Conservation (phyloP, 140 eudicot species). For the Cichorium intybus region DNA sequence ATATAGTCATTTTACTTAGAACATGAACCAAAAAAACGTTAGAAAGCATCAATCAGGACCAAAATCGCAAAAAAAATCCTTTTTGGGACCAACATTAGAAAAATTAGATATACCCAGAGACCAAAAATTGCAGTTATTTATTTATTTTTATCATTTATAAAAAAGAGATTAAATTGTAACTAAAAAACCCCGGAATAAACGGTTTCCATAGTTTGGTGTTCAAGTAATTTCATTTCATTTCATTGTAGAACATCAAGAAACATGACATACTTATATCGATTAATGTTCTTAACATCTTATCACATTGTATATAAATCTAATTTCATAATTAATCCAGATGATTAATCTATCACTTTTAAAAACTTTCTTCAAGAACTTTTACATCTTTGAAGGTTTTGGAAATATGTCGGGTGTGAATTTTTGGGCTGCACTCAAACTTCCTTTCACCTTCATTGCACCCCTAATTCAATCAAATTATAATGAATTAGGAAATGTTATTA, state of each 20-base stretch:
- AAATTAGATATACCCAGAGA: too few relatives aligned
- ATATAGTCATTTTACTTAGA: too few relatives aligned
- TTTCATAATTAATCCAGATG: neutral
- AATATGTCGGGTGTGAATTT: slow-evolving; percentile 85
- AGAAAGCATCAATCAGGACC: too few relatives aligned
- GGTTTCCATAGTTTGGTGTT: neutral
- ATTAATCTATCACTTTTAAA: neutral
- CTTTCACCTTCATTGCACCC: slow-evolving; percentile 84
- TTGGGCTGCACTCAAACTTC: slow-evolving; percentile 83
- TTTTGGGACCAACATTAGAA: too few relatives aligned
- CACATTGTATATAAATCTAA: slow-evolving; percentile 2
- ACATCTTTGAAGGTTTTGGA: slow-evolving; percentile 77
- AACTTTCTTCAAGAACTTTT: slow-evolving; percentile 6
- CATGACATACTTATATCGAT: slow-evolving; percentile 12
- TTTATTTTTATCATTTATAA: too few relatives aligned
- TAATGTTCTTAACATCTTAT: neutral
- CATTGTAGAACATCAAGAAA: neutral
- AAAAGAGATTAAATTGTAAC: too few relatives aligned
- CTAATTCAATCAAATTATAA: slow-evolving; percentile 21
- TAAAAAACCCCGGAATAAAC: neutral
- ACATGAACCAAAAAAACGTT: too few relatives aligned
- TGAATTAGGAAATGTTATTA: neutral
- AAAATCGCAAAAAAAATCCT: too few relatives aligned
- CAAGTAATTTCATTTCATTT: neutral
- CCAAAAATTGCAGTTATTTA: neutral